A percentile compares a stretch with the other conserved stretches of the same genome.
phyloP scores from a whole-genome alignment of 1,284 basidiomycete genomes.

The Cryptococcus hybrid region DNA sequence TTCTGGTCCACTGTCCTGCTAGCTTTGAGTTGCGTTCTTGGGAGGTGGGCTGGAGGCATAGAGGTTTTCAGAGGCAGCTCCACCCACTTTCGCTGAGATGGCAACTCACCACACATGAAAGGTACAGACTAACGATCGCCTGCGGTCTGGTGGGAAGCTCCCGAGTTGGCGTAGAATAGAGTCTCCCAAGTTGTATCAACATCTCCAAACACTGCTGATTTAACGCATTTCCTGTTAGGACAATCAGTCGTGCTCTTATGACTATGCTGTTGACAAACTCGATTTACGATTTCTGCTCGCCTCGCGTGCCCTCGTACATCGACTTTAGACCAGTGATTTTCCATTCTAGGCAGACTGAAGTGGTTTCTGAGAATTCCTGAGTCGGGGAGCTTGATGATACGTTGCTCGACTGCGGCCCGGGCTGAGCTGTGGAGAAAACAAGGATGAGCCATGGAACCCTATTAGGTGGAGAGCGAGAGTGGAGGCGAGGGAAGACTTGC shows the following conservation, averaged over 20 bases:
- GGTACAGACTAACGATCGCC: conserved; percentile 68
- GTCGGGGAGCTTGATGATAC: conserved; percentile 1
- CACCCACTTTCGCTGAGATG: not conserved
- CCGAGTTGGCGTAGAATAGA: conserved; percentile 77
- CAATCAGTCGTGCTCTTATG: not conserved
- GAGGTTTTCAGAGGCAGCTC: not conserved
- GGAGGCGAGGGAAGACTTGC: conserved; percentile 11
- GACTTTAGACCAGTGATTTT: conserved; percentile 63
- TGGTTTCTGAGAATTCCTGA: conserved; percentile 57
- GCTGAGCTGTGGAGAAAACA: conserved; percentile 7
- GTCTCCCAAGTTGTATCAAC: conserved; percentile 57
- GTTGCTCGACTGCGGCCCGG: conserved; percentile 1
- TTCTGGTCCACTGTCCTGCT: conserved; percentile 73
- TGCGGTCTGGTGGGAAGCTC: conserved; percentile 50
- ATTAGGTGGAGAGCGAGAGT: not conserved
- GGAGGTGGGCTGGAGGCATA: conserved; percentile 56
- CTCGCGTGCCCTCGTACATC: conserved; percentile 65
- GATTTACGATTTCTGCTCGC: conserved; percentile 47
- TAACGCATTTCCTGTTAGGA: conserved; percentile 45
- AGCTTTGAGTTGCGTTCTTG: conserved; percentile 67
- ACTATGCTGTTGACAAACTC: not conserved
- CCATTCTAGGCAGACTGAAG: conserved; percentile 71
- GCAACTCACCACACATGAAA: conserved; percentile 63
- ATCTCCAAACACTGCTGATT: conserved; percentile 50
- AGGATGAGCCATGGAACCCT: not conserved